Conservation (phyloP, 305 asterid species). For the Fraxinus baroniana region DNA sequence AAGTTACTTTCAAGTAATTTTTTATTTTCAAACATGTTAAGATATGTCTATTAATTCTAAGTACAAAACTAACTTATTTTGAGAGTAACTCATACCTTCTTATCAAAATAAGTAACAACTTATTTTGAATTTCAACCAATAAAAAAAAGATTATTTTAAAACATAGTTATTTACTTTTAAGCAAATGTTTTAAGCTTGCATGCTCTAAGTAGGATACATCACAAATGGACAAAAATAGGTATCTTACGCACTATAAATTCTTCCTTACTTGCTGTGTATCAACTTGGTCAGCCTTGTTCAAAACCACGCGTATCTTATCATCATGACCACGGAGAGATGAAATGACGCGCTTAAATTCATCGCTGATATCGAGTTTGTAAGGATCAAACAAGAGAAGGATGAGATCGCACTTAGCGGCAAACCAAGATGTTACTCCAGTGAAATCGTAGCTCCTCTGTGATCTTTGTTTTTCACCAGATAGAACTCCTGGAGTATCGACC, state of each 20-base stretch:
- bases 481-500: conserved; percentile 89
- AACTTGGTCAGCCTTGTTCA: conserved; percentile 90
- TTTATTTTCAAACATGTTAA: neutral
- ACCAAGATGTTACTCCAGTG: conserved; percentile 96
- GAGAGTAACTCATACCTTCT: neutral
- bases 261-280: conserved; percentile 79
- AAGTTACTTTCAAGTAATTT: neutral
- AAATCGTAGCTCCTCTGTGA: conserved; percentile 91
- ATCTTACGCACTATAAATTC: neutral
- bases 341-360: conserved; percentile 80
- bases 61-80: neutral
- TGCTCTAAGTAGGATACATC: neutral
- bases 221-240: neutral
- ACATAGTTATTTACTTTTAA: neutral
- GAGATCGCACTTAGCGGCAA: conserved; percentile 87
- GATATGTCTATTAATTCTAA: neutral
- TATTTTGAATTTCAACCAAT: neutral
- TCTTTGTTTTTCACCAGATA: conserved; percentile 94
- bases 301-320: conserved; percentile 89
- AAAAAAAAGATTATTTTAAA: neutral
- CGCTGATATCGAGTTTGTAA: conserved; percentile 89
- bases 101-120: neutral
- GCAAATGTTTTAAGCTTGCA: neutral
- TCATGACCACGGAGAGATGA: conserved; percentile 90
- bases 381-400: conserved; percentile 87